phyloP scores from a whole-genome alignment of 768 basidiomycete species.

The Neoboletus magnificus region DNA sequence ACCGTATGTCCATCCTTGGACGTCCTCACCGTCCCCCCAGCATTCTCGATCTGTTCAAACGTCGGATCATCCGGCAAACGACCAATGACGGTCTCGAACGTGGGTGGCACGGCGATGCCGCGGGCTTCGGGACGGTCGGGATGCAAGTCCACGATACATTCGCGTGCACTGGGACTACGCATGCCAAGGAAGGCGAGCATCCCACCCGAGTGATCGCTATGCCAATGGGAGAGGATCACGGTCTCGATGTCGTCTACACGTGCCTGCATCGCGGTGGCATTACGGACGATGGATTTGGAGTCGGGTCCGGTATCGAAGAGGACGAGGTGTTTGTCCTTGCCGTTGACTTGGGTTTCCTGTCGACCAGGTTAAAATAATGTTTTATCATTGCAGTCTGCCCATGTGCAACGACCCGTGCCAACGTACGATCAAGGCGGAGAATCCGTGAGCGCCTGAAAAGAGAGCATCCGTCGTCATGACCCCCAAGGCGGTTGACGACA shows the following conservation, averaged over 20 bases:
- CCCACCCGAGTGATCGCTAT: constrained; percentile 72
- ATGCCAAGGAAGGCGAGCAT: constrained; percentile 60
- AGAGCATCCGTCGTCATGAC: neutral
- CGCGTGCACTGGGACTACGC: constrained; percentile 29
- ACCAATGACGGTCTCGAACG: constrained; percentile 52
- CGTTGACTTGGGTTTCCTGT: constrained; percentile 57
- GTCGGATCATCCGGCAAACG: constrained; percentile 68
- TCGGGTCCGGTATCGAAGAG: constrained; percentile 88
- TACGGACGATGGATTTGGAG: constrained; percentile 68
- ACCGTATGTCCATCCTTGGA: constrained; percentile 62
- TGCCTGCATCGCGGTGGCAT: constrained; percentile 57
- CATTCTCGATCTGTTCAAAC: constrained; percentile 57
- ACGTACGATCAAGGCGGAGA: constrained; percentile 74
- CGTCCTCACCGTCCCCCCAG: constrained; percentile 55
- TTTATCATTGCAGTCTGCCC: neutral
- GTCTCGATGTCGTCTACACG: constrained; percentile 54
- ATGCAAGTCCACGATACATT: constrained; percentile 68
- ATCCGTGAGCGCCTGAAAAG: constrained; percentile 71
- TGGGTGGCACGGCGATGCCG: constrained; percentile 68
- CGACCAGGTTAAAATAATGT: neutral
- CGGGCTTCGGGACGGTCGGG: constrained; percentile 71
- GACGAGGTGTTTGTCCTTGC: constrained; percentile 45
- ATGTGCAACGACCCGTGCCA: neutral
- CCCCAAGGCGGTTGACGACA: neutral
- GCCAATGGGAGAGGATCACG: constrained; percentile 79